Conservation (phyloP, 495 filamentous ascomycete genomes). For the Aspergillus nanangensis region DNA sequence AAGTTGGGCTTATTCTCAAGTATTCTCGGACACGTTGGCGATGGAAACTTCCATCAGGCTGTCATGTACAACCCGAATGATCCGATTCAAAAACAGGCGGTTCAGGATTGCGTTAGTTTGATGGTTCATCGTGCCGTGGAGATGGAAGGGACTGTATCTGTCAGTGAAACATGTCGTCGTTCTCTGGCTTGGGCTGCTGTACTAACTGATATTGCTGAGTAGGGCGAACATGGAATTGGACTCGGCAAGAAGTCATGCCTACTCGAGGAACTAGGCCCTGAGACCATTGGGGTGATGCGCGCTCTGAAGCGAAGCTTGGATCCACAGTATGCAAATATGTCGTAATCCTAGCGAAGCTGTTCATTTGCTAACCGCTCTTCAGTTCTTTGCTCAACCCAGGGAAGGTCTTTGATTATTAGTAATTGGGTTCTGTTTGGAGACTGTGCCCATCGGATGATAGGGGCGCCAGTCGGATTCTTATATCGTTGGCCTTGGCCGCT, state of each 20-base stretch:
- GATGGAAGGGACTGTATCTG: constrained; percentile 72
- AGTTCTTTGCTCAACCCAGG: constrained; percentile 80
- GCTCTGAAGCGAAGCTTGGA: constrained; percentile 73
- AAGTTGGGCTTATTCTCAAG: constrained; percentile 74
- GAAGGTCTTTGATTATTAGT: constrained; percentile 61
- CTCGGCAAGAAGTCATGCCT: constrained; percentile 75
- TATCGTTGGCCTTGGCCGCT: no score
- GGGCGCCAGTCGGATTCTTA: no score
- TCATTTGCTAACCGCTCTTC: constrained; percentile 3
- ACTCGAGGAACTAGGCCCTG: constrained; percentile 66
- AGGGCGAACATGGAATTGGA: constrained; percentile 79
- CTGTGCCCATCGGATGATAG: no score
- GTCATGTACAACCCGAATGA: constrained; percentile 66
- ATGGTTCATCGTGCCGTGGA: constrained; percentile 80
- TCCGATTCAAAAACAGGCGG: constrained; percentile 50
- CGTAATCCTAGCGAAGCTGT: not conserved
- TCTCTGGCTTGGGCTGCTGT: not conserved
- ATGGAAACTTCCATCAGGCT: constrained; percentile 86
- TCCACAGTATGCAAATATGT: constrained; percentile 40
- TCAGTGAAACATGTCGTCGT: not conserved
- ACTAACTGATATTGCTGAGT: not conserved
- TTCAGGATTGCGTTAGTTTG: constrained; percentile 70
- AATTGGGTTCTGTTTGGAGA: no score
- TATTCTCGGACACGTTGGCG: constrained; percentile 76
- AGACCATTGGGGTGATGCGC: constrained; percentile 76